phyloP scores from a whole-genome alignment of 768 basidiomycete species.

The Clavaria fumosa region DNA sequence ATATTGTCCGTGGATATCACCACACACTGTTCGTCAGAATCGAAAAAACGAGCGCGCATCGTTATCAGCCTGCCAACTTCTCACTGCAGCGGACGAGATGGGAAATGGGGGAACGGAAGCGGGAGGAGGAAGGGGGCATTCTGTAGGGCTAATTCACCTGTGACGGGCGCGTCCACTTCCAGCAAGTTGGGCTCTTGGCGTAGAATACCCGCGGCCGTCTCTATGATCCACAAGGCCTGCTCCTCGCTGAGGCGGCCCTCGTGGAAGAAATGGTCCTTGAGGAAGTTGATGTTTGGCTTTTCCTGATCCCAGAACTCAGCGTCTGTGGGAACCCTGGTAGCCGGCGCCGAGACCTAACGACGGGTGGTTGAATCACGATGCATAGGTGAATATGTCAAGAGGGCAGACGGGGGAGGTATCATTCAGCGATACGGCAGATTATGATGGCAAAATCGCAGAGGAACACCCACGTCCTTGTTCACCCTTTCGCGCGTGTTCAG shows the following conservation, averaged over 20 bases:
- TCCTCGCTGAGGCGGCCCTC: conserved; percentile 93
- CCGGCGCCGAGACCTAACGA: conserved; percentile 87
- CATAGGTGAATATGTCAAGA: neutral
- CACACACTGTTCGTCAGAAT: conserved; percentile 59
- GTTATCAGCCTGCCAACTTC: too few relatives aligned
- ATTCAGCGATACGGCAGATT: too few relatives aligned
- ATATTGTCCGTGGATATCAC: conserved; percentile 99
- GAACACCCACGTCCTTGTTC: conserved; percentile 86
- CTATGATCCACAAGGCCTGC: conserved; percentile 87
- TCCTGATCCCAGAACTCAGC: conserved; percentile 92
- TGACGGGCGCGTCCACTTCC: conserved; percentile 93
- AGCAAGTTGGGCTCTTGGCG: conserved; percentile 80
- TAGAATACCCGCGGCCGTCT: conserved; percentile 73
- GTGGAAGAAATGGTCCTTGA: conserved; percentile 98
- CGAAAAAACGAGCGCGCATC: neutral
- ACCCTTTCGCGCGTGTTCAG: conserved; percentile 93
- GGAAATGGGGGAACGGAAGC: too few relatives aligned
- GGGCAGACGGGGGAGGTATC: too few relatives aligned
- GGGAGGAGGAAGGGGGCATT: too few relatives aligned
- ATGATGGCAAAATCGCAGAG: too few relatives aligned
- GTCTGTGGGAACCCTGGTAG: conserved; percentile 81
- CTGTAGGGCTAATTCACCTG: too few relatives aligned
- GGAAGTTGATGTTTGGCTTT: conserved; percentile 89
- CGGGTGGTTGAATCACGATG: too few relatives aligned
- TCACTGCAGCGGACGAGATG: too few relatives aligned